phyloP scores from a whole-genome alignment of 768 basidiomycete genomes.

The Lactarius sanguifluus region DNA sequence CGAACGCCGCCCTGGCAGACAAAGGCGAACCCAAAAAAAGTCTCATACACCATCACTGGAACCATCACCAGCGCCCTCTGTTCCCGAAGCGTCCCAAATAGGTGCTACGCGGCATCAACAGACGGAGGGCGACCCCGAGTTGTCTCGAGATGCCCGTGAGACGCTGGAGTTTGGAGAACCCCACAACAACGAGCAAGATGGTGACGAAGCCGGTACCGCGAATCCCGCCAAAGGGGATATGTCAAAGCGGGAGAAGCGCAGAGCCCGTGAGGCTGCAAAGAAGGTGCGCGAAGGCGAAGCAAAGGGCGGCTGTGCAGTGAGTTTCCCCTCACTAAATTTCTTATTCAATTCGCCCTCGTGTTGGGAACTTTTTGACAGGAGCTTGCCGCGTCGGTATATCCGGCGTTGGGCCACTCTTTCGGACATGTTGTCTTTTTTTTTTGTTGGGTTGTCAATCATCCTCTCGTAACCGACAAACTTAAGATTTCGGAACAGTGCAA shows the following conservation, averaged over 20 bases:
- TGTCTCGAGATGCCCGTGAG: conserved; percentile 11
- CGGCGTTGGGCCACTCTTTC: conserved; percentile 9
- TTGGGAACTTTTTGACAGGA: neutral
- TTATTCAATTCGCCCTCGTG: conserved; percentile 8
- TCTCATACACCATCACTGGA: conserved; percentile 1
- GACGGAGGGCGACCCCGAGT: neutral
- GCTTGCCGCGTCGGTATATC: neutral
- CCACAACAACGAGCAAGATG: conserved; percentile 15
- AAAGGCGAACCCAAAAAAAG: conserved; percentile 16
- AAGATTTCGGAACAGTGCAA: conserved; percentile 51
- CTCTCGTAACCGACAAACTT: conserved; percentile 7
- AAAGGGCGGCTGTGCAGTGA: conserved; percentile 21
- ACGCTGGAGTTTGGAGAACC: conserved; percentile 4
- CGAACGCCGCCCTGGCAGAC: conserved; percentile 3
- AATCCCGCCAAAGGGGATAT: conserved; percentile 35
- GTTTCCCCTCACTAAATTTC: conserved; percentile 3
- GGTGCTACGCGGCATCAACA: neutral
- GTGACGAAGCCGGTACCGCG: conserved; percentile 16
- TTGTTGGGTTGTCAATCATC: neutral
- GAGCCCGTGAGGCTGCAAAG: conserved; percentile 70
- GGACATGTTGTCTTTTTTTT: neutral
- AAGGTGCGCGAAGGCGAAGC: conserved; percentile 42
- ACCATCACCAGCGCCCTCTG: conserved; percentile 8
- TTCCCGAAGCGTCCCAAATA: conserved; percentile 9
- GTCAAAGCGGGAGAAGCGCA: conserved; percentile 82